phyloP scores from a whole-genome alignment of 176 grass and related monocot species.

The Cocos nucifera region DNA sequence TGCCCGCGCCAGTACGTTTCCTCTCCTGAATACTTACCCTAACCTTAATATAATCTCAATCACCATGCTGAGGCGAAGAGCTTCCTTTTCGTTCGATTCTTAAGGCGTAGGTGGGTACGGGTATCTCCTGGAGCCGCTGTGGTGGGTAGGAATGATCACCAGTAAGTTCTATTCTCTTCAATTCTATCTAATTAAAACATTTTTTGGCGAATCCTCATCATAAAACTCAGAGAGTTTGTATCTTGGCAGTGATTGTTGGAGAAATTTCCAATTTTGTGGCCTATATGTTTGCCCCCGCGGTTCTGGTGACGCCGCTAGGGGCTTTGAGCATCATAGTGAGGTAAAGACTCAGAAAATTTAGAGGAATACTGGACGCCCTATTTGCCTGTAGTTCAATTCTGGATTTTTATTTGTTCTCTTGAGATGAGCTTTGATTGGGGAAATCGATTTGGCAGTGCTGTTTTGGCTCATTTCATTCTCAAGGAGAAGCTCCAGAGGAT shows the following conservation, averaged over 20 bases:
- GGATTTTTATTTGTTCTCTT: not conserved
- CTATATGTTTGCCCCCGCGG: constrained; percentile 82
- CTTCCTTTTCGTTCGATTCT: constrained; percentile 12
- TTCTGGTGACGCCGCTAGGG: constrained; percentile 73
- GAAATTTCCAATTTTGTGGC: constrained; percentile 93
- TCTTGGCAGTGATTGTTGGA: constrained; percentile 66
- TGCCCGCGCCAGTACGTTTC: constrained; percentile 49
- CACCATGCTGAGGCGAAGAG: not conserved
- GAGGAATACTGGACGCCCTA: no score
- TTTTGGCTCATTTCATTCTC: constrained; percentile 90
- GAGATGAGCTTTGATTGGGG: constrained; percentile 2
- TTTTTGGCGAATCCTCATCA: no score
- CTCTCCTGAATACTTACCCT: not conserved
- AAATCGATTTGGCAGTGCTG: constrained; percentile 40
- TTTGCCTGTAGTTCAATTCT: no score
- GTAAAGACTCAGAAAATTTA: constrained; percentile 15
- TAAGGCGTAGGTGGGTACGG: constrained; percentile 81
- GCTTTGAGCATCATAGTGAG: constrained; percentile 94
- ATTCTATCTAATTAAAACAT: not conserved
- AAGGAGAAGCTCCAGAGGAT: constrained; percentile 82
- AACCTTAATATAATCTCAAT: not conserved
- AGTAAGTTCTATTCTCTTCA: constrained; percentile 43
- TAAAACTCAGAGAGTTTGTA: constrained; percentile 2
- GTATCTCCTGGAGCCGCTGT: constrained; percentile 87
- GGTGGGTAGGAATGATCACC: constrained; percentile 91